Conservation (phyloP, 805 yeast species). For the Cyberlindnera euphorbiae region DNA sequence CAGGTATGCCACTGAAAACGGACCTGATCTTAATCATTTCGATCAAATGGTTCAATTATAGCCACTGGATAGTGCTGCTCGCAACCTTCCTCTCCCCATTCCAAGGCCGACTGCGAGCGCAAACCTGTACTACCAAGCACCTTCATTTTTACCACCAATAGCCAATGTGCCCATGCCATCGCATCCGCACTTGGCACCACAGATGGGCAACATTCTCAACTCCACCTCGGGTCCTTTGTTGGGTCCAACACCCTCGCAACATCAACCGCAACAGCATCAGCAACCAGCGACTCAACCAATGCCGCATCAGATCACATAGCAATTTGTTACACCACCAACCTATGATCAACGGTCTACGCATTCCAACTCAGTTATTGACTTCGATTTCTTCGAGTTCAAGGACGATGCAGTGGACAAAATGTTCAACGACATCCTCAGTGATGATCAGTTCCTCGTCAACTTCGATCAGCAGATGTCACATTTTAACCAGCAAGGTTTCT, state of each 20-base stretch:
- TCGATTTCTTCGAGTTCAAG: slow-evolving; percentile 13
- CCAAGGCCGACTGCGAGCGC: too few species aligned
- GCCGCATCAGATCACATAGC: neutral
- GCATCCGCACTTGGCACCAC: too few species aligned
- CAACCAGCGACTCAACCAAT: neutral
- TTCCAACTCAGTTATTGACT: neutral
- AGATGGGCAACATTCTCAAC: too few species aligned
- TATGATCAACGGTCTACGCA: too few species aligned
- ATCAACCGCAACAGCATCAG: neutral
- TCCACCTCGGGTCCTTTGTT: too few species aligned
- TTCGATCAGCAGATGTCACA: slow-evolving; percentile 7
- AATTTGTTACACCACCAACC: too few species aligned
- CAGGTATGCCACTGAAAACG: slow-evolving; percentile 1
- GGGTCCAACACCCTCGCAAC: neutral
- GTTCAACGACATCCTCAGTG: slow-evolving; percentile 9
- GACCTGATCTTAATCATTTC: neutral
- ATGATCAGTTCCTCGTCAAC: slow-evolving; percentile 5
- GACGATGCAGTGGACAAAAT: slow-evolving; percentile 11
- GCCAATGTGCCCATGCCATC: too few species aligned
- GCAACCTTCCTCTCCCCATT: neutral
- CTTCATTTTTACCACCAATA: too few species aligned
- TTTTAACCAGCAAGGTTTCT: too few species aligned
- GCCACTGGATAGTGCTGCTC: slow-evolving; percentile 1
- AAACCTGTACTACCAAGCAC: too few species aligned
- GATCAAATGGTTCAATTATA: neutral